These are phyloP conservation scores for Phytophthora podocarpi DNA, from an alignment of 352 stramenopile genomes.

Conservation along the genomic window DNA sequence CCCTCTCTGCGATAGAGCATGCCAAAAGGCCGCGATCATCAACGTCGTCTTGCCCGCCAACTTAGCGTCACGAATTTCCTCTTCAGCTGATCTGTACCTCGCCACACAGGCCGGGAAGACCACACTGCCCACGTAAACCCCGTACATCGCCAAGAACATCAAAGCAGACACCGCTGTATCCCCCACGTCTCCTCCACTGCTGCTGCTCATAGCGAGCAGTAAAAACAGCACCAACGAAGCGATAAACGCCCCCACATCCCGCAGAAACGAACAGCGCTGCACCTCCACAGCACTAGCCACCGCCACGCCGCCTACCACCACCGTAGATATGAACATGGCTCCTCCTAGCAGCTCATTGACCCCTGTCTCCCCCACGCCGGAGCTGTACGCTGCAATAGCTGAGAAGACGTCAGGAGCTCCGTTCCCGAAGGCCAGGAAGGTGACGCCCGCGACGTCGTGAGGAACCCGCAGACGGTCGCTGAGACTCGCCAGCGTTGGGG, in stretches of 20 bases:
- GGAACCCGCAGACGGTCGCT: constrained; percentile 87
- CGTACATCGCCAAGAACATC: constrained; percentile 57
- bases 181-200: constrained; percentile 14
- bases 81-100: constrained; percentile 26
- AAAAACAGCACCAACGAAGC: constrained; percentile 55
- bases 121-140: constrained; percentile 63
- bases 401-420: constrained; percentile 97
- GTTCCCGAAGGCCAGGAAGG: constrained; percentile 98
- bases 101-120: constrained; percentile 58
- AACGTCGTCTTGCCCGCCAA: constrained; percentile 20
- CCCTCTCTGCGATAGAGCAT: constrained; percentile 50
- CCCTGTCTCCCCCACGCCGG: constrained; percentile 68
- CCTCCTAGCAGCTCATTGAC: constrained; percentile 92
- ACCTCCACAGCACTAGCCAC: constrained; percentile 72
- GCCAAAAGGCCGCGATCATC: constrained; percentile 83
- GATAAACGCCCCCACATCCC: constrained; percentile 65
- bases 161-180: constrained; percentile 38
- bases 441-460: constrained; percentile 95
- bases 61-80: constrained; percentile 20
- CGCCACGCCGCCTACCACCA: constrained; percentile 91
- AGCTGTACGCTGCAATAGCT: constrained; percentile 86
- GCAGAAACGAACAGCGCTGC: constrained; percentile 66
- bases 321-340: constrained; percentile 95
- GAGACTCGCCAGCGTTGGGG: constrained; percentile 95
- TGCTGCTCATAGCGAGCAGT: constrained; percentile 31